phyloP scores from a whole-genome alignment of 179 eudicot species.

The Spergularia azorica region DNA sequence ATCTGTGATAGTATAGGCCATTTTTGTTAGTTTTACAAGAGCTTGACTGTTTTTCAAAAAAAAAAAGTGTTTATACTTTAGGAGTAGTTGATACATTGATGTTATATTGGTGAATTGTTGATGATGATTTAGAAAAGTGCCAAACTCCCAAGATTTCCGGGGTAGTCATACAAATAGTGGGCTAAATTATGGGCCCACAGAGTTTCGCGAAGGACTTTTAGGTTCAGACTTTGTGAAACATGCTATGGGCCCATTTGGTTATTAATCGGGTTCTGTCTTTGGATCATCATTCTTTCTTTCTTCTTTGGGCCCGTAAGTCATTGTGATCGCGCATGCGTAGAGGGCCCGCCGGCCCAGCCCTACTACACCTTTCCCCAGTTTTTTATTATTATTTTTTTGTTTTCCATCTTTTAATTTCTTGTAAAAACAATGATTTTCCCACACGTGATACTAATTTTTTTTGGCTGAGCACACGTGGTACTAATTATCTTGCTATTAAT shows the following conservation, averaged over 20 bases:
- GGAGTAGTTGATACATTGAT: no score
- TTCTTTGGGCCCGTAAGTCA: constrained; percentile 12
- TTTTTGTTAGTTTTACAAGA: no score
- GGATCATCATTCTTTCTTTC: background rate
- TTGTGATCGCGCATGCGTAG: constrained; percentile 22
- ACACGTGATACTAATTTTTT: no score
- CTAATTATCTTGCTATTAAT: no score
- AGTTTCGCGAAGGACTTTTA: constrained; percentile 14
- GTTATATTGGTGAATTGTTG: no score
- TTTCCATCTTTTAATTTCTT: no score
- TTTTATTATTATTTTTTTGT: background rate
- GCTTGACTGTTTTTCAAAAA: no score
- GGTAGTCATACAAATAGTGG: background rate
- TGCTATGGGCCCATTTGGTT: constrained; percentile 7
- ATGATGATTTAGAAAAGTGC: no score
- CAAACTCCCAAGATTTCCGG: constrained; percentile 15
- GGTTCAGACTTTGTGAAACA: constrained; percentile 24
- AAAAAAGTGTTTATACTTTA: no score
- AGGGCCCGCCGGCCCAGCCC: background rate
- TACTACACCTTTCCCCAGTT: background rate
- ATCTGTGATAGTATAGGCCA: no score
- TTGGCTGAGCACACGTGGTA: no score
- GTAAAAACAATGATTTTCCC: no score
- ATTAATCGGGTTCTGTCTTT: background rate
- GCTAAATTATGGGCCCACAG: constrained; percentile 21